A percentile compares a stretch with the other conserved stretches of the same genome.
Evolutionary conservation across 495 filamentous ascomycete species (phyloP).

Genomic region (Trichoderma gamsii): DNA sequence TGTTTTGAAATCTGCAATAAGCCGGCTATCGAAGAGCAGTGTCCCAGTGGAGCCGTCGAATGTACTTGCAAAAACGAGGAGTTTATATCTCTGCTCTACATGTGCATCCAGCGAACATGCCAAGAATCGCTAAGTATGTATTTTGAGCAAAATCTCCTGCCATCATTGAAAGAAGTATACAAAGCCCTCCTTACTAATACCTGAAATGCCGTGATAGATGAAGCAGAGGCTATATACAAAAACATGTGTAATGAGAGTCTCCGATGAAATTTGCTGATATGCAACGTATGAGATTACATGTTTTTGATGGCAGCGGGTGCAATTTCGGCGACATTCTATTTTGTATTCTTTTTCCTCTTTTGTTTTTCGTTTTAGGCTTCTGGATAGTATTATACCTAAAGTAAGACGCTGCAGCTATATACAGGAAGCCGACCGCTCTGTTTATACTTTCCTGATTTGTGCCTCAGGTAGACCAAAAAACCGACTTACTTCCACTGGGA

Average conservation of each 20-base stretch:
- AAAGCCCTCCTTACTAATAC: neutral
- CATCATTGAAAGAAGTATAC: neutral
- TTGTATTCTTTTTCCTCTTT: too few relatives aligned
- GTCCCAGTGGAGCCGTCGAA: neutral
- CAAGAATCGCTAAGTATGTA: neutral
- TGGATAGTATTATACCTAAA: too few relatives aligned
- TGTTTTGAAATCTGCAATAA: neutral
- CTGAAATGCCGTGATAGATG: neutral
- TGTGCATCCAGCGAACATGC: conserved; percentile 8
- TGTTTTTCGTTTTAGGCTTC: too few relatives aligned
- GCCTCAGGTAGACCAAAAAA: too few relatives aligned
- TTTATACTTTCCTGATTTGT: too few relatives aligned
- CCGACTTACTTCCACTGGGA: too few relatives aligned
- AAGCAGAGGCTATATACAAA: neutral
- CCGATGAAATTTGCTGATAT: neutral
- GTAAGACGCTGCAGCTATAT: too few relatives aligned
- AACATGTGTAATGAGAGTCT: neutral
- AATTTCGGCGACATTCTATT: too few relatives aligned
- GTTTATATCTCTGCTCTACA: conserved; percentile 6
- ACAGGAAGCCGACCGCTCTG: too few relatives aligned
- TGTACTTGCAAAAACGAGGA: neutral
- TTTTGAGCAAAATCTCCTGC: neutral
- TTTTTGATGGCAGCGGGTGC: neutral
- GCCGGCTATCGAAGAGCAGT: conserved; percentile 5
- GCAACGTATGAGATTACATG: neutral